Evolutionary conservation across 257 asterid species (phyloP), one percentile per base, ranked within the genome.

Genomic region (Gentiana dahurica): DNA sequence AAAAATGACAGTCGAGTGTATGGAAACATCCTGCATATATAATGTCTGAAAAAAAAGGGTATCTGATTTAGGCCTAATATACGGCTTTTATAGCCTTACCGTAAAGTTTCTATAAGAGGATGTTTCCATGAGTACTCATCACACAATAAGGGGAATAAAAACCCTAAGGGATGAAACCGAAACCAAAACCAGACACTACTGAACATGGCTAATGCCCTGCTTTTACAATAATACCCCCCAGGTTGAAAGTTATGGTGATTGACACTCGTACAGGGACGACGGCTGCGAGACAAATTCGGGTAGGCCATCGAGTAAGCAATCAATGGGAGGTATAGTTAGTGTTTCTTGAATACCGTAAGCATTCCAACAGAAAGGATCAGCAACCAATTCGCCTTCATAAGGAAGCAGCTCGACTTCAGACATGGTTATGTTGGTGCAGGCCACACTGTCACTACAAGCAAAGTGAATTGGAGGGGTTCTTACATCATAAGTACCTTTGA

Each of bases 331-430:
- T 54, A 92, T 85, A 0, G 99, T 88, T 8, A 88, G 69, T 3
- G 95, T 92, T 59, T 85, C 94, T 41, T 88, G 98, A 47, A 73
- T 32, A 0, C 98, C 98, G 8, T 85, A 87, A 1, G 95, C 89
- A 36, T 91, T 92, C 99, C 99, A 92, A 48, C 97, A 92, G 74
- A 92, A 92, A 3, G 99, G 97, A 45, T 92, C 97, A n/a, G 81
- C 99, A 0, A 92, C 89, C 24, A 88, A 53, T 10, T 78, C 83
- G 0, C 98, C 97, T 53, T 92, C 94, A 35, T 74, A 68, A 0
- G 97, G 98, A 4, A 88, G 59, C 32, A 92, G 73, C 75, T 92
- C 98, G 4, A 92, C 98, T 10, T 92, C 97, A 2, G 98, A 88
- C 95, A 92, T 85, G 24, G 94, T 81, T 15, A 92, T 92, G 34